These are phyloP conservation scores for Kalmusia sp. DNA, from an alignment of 2,329 filamentous ascomycete genomes.

Conservation along the genomic window DNA sequence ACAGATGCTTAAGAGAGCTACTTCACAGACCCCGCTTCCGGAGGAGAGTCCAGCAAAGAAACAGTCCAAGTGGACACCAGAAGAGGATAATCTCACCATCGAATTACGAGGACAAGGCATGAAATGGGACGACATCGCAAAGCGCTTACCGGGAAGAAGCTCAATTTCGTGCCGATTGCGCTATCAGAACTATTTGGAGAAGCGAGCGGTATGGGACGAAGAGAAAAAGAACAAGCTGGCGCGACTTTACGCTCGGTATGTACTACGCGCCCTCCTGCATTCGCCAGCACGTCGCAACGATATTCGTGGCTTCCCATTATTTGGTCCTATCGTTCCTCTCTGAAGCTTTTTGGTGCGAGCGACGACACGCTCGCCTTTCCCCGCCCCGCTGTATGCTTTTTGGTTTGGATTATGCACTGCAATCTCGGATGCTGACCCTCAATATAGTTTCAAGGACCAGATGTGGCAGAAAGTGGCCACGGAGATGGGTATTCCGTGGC, in stretches of 20 bases:
- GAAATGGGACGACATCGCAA: slow-evolving; percentile 99
- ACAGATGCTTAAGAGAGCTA: slow-evolving; percentile 44
- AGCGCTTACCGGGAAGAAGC: slow-evolving; percentile 85
- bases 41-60: slow-evolving; percentile 49
- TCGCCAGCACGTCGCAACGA: slow-evolving; percentile 10
- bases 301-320: slow-evolving; percentile 2
- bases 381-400: slow-evolving; percentile 14
- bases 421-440: slow-evolving; percentile 29
- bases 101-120: slow-evolving; percentile 87
- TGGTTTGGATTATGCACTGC: not conserved
- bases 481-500: slow-evolving; percentile 94
- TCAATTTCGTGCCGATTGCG: slow-evolving; percentile 93
- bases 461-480: slow-evolving; percentile 98
- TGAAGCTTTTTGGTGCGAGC: slow-evolving; percentile 4
- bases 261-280: slow-evolving; percentile 23
- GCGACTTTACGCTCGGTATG: slow-evolving; percentile 88
- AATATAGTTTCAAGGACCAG: slow-evolving; percentile 85
- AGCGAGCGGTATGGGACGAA: slow-evolving; percentile 93
- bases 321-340: slow-evolving; percentile 16
- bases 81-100: slow-evolving; percentile 93
- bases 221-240: slow-evolving; percentile 97
- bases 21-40: slow-evolving; percentile 45
- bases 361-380: not conserved
- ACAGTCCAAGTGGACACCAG: slow-evolving; percentile 94
- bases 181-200: slow-evolving; percentile 96